Evolutionary conservation across 345 rosid species (phyloP), one percentile per base, ranked within the genome.

Genomic region (Anastatica hierochuntica): DNA sequence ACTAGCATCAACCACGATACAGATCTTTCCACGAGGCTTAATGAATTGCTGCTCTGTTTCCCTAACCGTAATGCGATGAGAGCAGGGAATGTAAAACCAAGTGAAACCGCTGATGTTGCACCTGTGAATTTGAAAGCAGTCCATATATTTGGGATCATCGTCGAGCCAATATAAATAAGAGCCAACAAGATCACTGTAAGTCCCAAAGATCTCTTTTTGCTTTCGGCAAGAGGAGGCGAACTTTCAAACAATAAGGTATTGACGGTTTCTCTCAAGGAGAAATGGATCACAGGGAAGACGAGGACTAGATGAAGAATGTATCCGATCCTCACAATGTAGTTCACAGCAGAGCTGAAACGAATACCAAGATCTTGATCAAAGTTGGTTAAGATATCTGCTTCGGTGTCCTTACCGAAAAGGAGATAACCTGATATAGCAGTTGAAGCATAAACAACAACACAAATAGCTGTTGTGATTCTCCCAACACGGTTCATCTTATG

Each of bases 91-190:
- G 77, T 92, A 51, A 88, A 92, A 52, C 96, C 98, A 45, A 92
- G 75, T 0, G 98, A 85, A 20, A 92, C 94, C 7, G 98, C 98
- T 13, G 96, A 76, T 26, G 98, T 92, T n/a, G 98, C 97, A 20
- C 98, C 98, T 0, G 98, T 92, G 65, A 88, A 92, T 68, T 92
- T 92, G 67, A 92, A 92, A 37, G 97, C 98, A 0, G 85, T 85
- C 98, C 98, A 92, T 63, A 92, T 92, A 43, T 77, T 92, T 6
- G 98, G 98, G 58, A 88, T 78, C 90, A 83, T 75, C 9, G 96
- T 85, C 5, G 98, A 92, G 30, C 90, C 96, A 0, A 92, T 56
- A 68, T 78, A 92, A 35, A 83, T 79, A 24, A 77, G 71, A 13
- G 55, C 71, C 51, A 92, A 49, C 57, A 92, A 72, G 16, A 81